Evolutionary conservation across 2,329 filamentous ascomycete species (phyloP).

Genomic region (Neofusicoccum sp.): DNA sequence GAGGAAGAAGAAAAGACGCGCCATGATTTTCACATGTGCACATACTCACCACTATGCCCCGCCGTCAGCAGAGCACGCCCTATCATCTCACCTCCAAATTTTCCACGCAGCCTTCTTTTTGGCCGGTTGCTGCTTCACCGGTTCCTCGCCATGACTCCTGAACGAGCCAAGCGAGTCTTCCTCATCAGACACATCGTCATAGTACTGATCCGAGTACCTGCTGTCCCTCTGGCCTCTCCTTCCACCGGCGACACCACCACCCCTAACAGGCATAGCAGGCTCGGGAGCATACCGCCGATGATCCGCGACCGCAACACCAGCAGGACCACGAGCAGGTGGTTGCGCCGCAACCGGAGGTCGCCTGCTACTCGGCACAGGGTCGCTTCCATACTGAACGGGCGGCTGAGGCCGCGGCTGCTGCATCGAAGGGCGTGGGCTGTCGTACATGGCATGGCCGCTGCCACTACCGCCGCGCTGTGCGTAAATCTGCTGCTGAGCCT

Average conservation of each 20-base stretch:
- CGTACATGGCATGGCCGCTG: background rate
- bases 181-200: conserved; percentile 25
- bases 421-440: background rate
- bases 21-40: background rate
- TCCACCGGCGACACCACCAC: background rate
- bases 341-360: background rate
- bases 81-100: conserved; percentile 30
- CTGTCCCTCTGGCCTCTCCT: conserved; percentile 25
- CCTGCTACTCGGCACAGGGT: background rate
- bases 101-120: conserved; percentile 42
- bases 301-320: conserved; percentile 26
- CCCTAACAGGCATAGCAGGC: conserved; percentile 19
- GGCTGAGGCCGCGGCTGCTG: background rate
- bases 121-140: conserved; percentile 22
- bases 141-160: conserved; percentile 31
- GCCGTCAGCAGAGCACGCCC: background rate
- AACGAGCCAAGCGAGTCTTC: conserved; percentile 27
- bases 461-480: background rate
- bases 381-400: conserved; percentile 18
- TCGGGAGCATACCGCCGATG: background rate
- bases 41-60: background rate
- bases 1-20: background rate
- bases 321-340: conserved; percentile 20
- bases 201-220: conserved; percentile 31
- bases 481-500: background rate